Conservation (phyloP, 2,329 filamentous ascomycete species). For the Ambrosiella beaveri region DNA sequence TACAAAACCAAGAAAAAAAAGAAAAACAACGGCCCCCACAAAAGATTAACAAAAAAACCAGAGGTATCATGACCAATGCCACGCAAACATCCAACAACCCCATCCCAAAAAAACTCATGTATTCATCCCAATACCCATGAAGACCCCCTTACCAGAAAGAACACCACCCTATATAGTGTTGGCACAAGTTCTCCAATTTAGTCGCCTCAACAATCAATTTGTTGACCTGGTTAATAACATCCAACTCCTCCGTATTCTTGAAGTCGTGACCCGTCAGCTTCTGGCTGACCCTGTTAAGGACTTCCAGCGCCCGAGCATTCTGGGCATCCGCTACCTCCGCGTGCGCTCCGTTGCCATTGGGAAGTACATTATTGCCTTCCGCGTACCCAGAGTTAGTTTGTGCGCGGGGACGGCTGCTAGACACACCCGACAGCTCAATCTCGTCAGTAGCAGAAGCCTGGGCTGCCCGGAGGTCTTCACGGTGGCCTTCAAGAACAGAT, state of each 20-base stretch:
- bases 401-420: conserved; percentile 32
- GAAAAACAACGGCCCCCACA: background rate
- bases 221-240: conserved; percentile 76
- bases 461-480: conserved; percentile 38
- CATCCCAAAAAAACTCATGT: background rate
- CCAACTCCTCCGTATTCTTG: conserved; percentile 67
- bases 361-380: conserved; percentile 9
- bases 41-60: background rate
- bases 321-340: conserved; percentile 55
- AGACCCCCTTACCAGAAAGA: conserved; percentile 67
- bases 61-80: too few relatives aligned
- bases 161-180: conserved; percentile 98
- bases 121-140: background rate
- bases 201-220: conserved; percentile 90
- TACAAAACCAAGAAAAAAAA: conserved; percentile 3
- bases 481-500: conserved; percentile 48
- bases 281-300: conserved; percentile 79
- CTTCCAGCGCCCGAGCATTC: conserved; percentile 83
- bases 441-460: conserved; percentile 18
- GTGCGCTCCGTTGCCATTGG: background rate
- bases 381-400: conserved; percentile 32
- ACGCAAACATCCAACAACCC: too few relatives aligned
- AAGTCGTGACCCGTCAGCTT: conserved; percentile 93
- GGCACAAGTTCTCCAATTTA: conserved; percentile 90
- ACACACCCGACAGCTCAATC: conserved; percentile 17